phyloP scores from a whole-genome alignment of 208 protist species.

The Trypanosoma theileri region DNA sequence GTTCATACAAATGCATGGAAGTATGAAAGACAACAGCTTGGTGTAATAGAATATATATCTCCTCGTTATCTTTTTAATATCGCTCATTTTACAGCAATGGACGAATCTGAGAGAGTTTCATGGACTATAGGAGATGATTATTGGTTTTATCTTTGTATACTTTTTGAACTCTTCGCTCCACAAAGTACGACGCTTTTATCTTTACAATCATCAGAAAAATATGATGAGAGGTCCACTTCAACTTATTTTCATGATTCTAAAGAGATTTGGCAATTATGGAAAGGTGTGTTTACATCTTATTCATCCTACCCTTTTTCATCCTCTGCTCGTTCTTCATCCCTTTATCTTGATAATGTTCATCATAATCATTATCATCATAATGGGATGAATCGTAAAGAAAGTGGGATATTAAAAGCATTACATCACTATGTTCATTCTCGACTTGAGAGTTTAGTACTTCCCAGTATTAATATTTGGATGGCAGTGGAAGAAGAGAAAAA shows the following conservation, averaged over 20 bases:
- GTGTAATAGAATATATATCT: constrained; percentile 82
- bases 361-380: background rate
- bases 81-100: constrained; percentile 49
- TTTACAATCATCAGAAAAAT: constrained; percentile 21
- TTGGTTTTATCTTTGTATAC: constrained; percentile 76
- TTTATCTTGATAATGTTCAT: background rate
- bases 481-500: too few relatives aligned
- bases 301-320: background rate
- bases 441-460: background rate
- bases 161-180: constrained; percentile 71
- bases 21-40: constrained; percentile 85
- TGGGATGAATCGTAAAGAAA: background rate
- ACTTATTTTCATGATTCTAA: background rate
- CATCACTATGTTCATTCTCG: background rate
- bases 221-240: background rate
- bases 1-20: constrained; percentile 68
- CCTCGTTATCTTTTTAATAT: constrained; percentile 69
- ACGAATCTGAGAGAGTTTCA: constrained; percentile 31
- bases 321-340: background rate
- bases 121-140: constrained; percentile 86
- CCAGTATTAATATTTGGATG: background rate
- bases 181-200: constrained; percentile 62
- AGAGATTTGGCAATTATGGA: constrained; percentile 41
- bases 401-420: background rate
- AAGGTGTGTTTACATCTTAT: constrained; percentile 27